Conservation (phyloP, 345 rosid genomes). For the Rhizophora apiculata region DNA sequence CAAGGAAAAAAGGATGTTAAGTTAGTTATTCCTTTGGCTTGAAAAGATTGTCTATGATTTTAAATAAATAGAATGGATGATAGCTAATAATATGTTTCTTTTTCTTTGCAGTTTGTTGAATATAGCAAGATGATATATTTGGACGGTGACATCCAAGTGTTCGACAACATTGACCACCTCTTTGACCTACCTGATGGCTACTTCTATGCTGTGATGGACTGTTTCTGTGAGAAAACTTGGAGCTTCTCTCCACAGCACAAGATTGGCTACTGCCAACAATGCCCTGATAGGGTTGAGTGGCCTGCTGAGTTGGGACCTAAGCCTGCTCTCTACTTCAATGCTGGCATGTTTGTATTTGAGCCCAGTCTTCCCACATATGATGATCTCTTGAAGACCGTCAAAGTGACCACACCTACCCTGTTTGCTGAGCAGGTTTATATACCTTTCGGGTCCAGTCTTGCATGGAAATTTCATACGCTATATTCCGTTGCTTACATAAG, state of each 20-base stretch:
- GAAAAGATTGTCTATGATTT: too few relatives aligned
- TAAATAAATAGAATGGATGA: too few relatives aligned
- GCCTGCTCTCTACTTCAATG: constrained; percentile 73
- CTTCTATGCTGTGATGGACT: constrained; percentile 75
- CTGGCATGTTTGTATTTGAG: constrained; percentile 78
- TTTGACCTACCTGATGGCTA: constrained; percentile 57
- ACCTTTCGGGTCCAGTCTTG: background rate
- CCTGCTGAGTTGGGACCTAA: constrained; percentile 59
- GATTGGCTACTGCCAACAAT: constrained; percentile 78
- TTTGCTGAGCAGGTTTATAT: constrained; percentile 67
- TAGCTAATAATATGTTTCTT: too few relatives aligned
- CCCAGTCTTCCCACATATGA: constrained; percentile 51
- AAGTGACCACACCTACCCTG: constrained; percentile 55
- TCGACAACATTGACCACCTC: constrained; percentile 63
- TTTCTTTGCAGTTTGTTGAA: constrained; percentile 54
- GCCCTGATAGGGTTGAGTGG: constrained; percentile 60
- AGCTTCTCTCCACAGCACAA: constrained; percentile 53
- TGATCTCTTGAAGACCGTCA: constrained; percentile 45
- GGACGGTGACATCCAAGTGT: constrained; percentile 84
- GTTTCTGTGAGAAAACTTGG: constrained; percentile 81
- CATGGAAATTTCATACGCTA: background rate
- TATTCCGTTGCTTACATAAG: background rate
- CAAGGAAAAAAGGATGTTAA: too few relatives aligned
- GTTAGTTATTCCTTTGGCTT: background rate
- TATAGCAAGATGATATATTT: constrained; percentile 68